phyloP scores from a whole-genome alignment of 495 filamentous ascomycete species.

The Choiromyces venosus region DNA sequence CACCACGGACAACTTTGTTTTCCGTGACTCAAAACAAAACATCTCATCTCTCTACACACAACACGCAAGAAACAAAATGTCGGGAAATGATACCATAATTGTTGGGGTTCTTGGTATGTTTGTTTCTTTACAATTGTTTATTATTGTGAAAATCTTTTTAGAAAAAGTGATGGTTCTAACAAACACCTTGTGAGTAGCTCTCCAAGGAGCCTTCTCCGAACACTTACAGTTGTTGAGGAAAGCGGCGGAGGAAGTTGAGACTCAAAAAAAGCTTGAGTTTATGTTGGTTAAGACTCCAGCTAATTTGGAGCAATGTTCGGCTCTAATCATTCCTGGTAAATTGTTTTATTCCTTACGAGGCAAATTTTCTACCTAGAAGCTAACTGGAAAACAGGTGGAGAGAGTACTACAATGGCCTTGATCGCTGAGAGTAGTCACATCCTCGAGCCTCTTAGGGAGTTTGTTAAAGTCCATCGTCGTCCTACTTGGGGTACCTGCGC shows the following conservation, averaged over 20 bases:
- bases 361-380: not conserved
- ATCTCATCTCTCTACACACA: not conserved
- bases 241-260: constrained; percentile 51
- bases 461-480: constrained; percentile 80
- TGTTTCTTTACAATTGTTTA: not conserved
- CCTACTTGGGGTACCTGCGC: constrained; percentile 97
- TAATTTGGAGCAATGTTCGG: constrained; percentile 69
- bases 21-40: not conserved
- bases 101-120: constrained; percentile 29
- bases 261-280: constrained; percentile 51
- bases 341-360: not conserved
- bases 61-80: constrained; percentile 3
- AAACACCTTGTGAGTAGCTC: constrained; percentile 47
- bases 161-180: not conserved
- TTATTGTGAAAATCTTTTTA: not conserved
- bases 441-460: constrained; percentile 78
- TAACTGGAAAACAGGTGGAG: constrained; percentile 57
- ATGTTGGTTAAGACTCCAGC: constrained; percentile 71
- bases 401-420: constrained; percentile 88
- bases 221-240: constrained; percentile 70
- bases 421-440: constrained; percentile 74
- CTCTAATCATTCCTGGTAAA: constrained; percentile 67
- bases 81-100: constrained; percentile 2
- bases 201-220: constrained; percentile 91
- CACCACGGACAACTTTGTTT: not conserved